Conservation (phyloP, 768 basidiomycete species). For the Termitomyces sp. region DNA sequence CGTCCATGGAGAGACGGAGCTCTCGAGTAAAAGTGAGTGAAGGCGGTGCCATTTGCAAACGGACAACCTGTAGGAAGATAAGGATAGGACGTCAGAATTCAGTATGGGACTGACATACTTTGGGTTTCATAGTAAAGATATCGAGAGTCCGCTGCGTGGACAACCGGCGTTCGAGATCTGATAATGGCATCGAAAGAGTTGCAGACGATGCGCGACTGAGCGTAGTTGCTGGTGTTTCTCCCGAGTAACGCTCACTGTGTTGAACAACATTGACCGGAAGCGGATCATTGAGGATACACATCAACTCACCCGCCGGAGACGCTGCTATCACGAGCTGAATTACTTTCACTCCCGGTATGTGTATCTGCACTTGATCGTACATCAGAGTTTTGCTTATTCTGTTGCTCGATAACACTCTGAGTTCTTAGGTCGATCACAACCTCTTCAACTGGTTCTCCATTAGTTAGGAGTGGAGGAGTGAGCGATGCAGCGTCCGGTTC, state of each 20-base stretch:
- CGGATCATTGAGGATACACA: not conserved
- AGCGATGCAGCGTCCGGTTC: slow-evolving; percentile 13
- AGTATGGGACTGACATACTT: slow-evolving; percentile 42
- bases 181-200: slow-evolving; percentile 50
- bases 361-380: slow-evolving; percentile 22
- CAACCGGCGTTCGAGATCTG: slow-evolving; percentile 78
- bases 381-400: slow-evolving; percentile 12
- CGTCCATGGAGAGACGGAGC: slow-evolving; percentile 67
- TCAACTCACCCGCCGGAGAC: slow-evolving; percentile 50
- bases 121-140: slow-evolving; percentile 92
- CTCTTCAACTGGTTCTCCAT: slow-evolving; percentile 43
- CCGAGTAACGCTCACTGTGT: slow-evolving; percentile 52
- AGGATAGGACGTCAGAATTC: not conserved
- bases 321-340: slow-evolving; percentile 48
- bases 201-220: slow-evolving; percentile 46
- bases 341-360: slow-evolving; percentile 37
- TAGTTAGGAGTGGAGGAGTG: slow-evolving; percentile 14
- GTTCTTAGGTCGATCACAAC: slow-evolving; percentile 51
- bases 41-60: slow-evolving; percentile 85
- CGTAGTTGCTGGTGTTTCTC: slow-evolving; percentile 53
- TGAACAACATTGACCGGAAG: slow-evolving; percentile 1
- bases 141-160: slow-evolving; percentile 78
- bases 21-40: slow-evolving; percentile 72
- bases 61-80: slow-evolving; percentile 57
- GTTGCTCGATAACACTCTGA: slow-evolving; percentile 25